phyloP scores from a whole-genome alignment of 257 asterid species.

The Penstemon davidsonii region DNA sequence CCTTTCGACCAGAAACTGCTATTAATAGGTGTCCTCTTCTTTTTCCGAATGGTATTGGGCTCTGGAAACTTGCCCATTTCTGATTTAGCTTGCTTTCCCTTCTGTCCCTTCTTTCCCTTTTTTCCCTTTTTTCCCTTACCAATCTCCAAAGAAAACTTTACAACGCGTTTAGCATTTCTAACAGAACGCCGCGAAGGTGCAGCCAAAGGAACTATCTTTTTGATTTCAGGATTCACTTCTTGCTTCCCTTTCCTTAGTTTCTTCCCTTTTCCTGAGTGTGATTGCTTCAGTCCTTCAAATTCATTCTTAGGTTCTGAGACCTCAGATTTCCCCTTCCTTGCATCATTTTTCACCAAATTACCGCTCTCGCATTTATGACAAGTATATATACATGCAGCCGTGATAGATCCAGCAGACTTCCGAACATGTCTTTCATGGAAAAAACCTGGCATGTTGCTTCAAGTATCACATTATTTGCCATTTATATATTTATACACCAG shows the following conservation, averaged over 20 bases:
- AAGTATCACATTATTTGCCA: constrained; percentile 24
- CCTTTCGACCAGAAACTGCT: too few species aligned
- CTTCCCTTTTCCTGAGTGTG: constrained; percentile 45
- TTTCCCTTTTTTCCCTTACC: constrained; percentile 49
- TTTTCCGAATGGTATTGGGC: too few species aligned
- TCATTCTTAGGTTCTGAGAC: constrained; percentile 41
- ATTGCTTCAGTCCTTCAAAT: constrained; percentile 40
- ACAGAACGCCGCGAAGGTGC: constrained; percentile 90
- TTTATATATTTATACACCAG: constrained; percentile 17
- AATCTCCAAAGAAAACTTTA: constrained; percentile 43
- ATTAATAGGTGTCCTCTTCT: too few species aligned
- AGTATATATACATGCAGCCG: constrained; percentile 46
- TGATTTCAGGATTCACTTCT: constrained; percentile 39
- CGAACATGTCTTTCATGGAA: constrained; percentile 74
- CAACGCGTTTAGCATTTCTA: constrained; percentile 57
- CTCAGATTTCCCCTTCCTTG: constrained; percentile 37
- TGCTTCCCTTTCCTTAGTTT: constrained; percentile 44
- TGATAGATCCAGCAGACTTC: constrained; percentile 50
- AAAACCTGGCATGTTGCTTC: constrained; percentile 51
- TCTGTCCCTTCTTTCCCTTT: constrained; percentile 38
- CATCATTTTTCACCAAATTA: constrained; percentile 38
- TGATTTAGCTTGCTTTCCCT: constrained; percentile 40
- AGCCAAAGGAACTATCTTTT: constrained; percentile 41
- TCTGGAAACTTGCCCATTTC: constrained; percentile 30
- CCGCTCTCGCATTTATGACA: constrained; percentile 66